Conservation (phyloP, 2,329 filamentous ascomycete species). For the Clarireedia monteithiana region DNA sequence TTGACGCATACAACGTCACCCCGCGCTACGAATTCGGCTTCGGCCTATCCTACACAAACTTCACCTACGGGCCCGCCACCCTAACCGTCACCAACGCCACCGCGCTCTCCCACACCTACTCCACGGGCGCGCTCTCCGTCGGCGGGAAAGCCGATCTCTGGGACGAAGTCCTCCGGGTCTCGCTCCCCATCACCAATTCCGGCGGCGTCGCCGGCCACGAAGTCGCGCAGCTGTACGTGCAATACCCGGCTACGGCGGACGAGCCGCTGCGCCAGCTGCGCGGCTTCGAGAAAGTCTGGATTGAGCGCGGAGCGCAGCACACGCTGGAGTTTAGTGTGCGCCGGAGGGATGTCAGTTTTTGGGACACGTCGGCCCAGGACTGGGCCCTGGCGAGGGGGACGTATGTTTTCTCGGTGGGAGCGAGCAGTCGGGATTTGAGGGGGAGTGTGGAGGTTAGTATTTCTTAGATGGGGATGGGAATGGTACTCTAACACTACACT, state of each 20-base stretch:
- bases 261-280: slow-evolving; percentile 10
- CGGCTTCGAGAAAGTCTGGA: slow-evolving; percentile 9
- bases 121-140: slow-evolving; percentile 48
- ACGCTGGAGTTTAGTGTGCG: not conserved
- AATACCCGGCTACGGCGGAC: slow-evolving; percentile 8
- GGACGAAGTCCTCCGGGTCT: slow-evolving; percentile 44
- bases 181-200: slow-evolving; percentile 45
- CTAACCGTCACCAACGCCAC: slow-evolving; percentile 28
- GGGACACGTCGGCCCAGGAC: not conserved
- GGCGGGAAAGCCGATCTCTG: slow-evolving; percentile 47
- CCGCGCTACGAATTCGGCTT: slow-evolving; percentile 74
- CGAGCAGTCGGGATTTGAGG: not conserved
- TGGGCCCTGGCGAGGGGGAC: not conserved
- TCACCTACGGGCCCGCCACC: slow-evolving; percentile 58
- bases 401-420: not conserved
- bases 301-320: not conserved
- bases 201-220: slow-evolving; percentile 43
- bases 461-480: no score
- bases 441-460: no score
- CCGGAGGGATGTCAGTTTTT: not conserved
- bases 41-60: slow-evolving; percentile 71
- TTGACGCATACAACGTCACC: slow-evolving; percentile 53
- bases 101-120: slow-evolving; percentile 33
- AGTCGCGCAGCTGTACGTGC: slow-evolving; percentile 42
- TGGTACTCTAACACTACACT: no score